These are phyloP conservation scores for Claviceps sp. DNA, from an alignment of 2,329 filamentous ascomycete genomes.

Conservation along the genomic window DNA sequence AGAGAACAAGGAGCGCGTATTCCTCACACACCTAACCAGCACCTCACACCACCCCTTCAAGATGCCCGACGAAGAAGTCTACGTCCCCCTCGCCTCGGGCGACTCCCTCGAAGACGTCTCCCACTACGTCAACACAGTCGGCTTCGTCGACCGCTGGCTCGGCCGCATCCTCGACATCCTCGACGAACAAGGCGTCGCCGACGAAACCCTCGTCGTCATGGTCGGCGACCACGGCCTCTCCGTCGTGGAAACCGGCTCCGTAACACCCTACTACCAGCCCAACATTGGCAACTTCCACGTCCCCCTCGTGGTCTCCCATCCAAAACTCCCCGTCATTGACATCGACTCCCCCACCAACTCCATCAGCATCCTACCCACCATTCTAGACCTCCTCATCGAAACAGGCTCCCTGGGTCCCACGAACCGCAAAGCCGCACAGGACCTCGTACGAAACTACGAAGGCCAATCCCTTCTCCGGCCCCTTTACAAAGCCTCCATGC, in stretches of 20 bases:
- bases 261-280: constrained; percentile 20
- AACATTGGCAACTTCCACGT: constrained; percentile 22
- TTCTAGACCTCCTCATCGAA: constrained; percentile 21
- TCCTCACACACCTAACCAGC: constrained; percentile 23
- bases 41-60: constrained; percentile 22
- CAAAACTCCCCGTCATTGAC: constrained; percentile 18
- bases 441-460: constrained; percentile 21
- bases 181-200: constrained; percentile 16
- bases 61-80: constrained; percentile 16
- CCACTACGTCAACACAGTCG: constrained; percentile 19
- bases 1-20: constrained; percentile 18
- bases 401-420: constrained; percentile 17
- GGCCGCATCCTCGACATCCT: constrained; percentile 18
- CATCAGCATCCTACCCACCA: constrained; percentile 20
- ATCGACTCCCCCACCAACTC: constrained; percentile 20
- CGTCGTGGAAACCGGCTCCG: constrained; percentile 17
- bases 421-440: constrained; percentile 13
- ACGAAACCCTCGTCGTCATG: constrained; percentile 20
- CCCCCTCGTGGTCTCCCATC: constrained; percentile 21
- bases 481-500: constrained; percentile 10
- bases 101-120: constrained; percentile 18
- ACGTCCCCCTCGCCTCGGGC: constrained; percentile 13
- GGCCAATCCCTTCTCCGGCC: constrained; percentile 23
- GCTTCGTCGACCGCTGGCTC: constrained; percentile 21
- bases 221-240: constrained; percentile 22